Conservation (phyloP, 805 yeast species). For the Maudiozyma serrabonitensis region DNA sequence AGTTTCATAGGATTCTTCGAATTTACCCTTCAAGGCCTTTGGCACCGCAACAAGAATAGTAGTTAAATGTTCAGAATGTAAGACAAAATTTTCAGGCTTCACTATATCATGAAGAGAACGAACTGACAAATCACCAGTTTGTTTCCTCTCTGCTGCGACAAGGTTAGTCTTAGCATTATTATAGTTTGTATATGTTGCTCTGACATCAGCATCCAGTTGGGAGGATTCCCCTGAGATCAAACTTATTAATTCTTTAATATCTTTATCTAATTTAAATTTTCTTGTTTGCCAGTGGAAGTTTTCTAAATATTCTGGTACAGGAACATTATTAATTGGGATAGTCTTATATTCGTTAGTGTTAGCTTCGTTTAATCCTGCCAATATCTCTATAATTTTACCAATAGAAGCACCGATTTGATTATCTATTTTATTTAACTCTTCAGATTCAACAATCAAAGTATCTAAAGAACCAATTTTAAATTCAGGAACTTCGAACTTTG, state of each 20-base stretch:
- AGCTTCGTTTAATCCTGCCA: constrained; percentile 38
- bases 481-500: constrained; percentile 57
- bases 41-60: constrained; percentile 90
- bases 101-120: constrained; percentile 86
- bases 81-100: constrained; percentile 69
- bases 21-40: constrained; percentile 46
- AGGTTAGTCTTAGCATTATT: constrained; percentile 75
- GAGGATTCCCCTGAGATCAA: constrained; percentile 66
- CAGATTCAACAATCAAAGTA: constrained; percentile 80
- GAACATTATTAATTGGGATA: constrained; percentile 43
- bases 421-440: constrained; percentile 78
- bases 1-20: constrained; percentile 64
- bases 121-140: constrained; percentile 86
- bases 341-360: constrained; percentile 40
- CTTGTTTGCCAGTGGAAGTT: constrained; percentile 80
- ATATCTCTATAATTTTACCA: constrained; percentile 66
- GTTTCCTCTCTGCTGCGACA: constrained; percentile 83
- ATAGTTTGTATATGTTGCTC: constrained; percentile 63
- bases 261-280: constrained; percentile 75
- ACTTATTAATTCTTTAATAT: constrained; percentile 66
- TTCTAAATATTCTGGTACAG: constrained; percentile 51
- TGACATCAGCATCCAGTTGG: constrained; percentile 77
- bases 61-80: constrained; percentile 75
- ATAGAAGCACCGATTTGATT: constrained; percentile 63
- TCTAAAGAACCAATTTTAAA: constrained; percentile 95